Percentiles rank a stretch among this genome's conserved stretches.
phyloP scores from a whole-genome alignment of 78 protist species.

The Polysphondylium violaceum region DNA sequence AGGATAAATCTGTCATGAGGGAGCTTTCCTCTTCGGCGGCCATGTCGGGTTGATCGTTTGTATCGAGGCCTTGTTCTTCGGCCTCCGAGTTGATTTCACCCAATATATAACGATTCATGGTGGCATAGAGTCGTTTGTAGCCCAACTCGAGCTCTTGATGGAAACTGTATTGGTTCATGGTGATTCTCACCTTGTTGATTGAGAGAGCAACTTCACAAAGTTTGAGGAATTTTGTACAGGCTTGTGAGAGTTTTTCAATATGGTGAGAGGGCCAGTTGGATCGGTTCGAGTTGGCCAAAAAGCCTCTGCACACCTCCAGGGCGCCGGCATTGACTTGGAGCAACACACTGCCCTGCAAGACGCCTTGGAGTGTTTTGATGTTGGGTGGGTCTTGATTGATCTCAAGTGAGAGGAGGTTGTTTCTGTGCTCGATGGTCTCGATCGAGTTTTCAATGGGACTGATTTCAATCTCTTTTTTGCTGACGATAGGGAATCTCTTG shows the following conservation, averaged over 20 bases:
- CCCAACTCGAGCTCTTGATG: slow-evolving; percentile 66
- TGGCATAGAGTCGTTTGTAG: slow-evolving; percentile 14
- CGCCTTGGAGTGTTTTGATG: slow-evolving; percentile 72
- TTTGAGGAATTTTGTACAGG: slow-evolving; percentile 25
- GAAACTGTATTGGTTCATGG: slow-evolving; percentile 33
- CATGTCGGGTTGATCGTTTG: not conserved
- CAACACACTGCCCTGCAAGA: slow-evolving; percentile 55
- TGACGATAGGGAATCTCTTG: slow-evolving; percentile 31
- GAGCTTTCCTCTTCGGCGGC: slow-evolving; percentile 30
- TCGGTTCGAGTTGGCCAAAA: slow-evolving; percentile 12
- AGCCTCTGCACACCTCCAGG: slow-evolving; percentile 64
- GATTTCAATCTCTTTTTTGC: slow-evolving; percentile 48
- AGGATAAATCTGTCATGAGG: slow-evolving; percentile 38
- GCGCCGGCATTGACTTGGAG: slow-evolving; percentile 75
- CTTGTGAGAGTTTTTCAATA: not conserved
- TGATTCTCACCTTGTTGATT: slow-evolving; percentile 15
- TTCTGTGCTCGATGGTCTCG: slow-evolving; percentile 47
- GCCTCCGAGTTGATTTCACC: slow-evolving; percentile 63
- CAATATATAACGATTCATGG: slow-evolving; percentile 46
- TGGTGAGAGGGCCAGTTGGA: slow-evolving; percentile 26
- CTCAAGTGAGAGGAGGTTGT: slow-evolving; percentile 8
- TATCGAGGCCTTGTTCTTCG: slow-evolving; percentile 8
- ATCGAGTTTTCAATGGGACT: slow-evolving; percentile 66
- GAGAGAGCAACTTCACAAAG: slow-evolving; percentile 30
- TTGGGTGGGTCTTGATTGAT: slow-evolving; percentile 40